Conservation (phyloP, 2,329 filamentous ascomycete species). For the Ophiostoma fasciatum region DNA sequence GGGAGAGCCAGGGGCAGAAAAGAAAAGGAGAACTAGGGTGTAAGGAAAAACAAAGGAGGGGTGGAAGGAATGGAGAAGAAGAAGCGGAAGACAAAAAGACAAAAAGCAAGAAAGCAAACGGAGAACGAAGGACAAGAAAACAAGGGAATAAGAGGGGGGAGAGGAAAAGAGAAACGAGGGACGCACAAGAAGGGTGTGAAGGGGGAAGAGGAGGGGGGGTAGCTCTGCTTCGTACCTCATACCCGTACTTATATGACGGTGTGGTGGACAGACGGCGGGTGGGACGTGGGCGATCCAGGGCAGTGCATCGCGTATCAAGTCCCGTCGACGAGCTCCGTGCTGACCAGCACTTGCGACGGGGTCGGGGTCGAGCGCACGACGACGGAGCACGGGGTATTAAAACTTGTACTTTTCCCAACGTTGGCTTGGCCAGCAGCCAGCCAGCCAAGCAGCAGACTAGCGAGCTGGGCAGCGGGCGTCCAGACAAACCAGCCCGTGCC, state of each 20-base stretch:
- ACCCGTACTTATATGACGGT: neutral
- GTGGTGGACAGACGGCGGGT: neutral
- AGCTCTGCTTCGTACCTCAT: too few relatives aligned
- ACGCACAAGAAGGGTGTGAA: neutral
- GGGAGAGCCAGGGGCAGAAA: conserved; percentile 5
- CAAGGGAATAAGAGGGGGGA: neutral
- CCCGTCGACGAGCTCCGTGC: conserved; percentile 7
- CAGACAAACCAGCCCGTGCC: too few relatives aligned
- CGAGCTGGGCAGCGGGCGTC: too few relatives aligned
- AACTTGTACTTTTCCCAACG: too few relatives aligned
- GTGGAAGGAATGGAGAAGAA: neutral
- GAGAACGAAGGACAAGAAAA: neutral
- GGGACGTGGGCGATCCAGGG: conserved; percentile 12
- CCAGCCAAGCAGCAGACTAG: too few relatives aligned
- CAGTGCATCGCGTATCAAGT: conserved; percentile 19
- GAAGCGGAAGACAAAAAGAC: neutral
- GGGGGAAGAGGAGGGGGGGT: neutral
- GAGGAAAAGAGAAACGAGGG: neutral
- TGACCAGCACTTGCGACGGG: conserved; percentile 17
- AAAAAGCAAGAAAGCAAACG: too few relatives aligned
- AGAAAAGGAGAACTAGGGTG: neutral
- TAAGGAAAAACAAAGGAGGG: too few relatives aligned
- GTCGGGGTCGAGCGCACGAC: too few relatives aligned
- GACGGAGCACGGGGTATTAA: too few relatives aligned
- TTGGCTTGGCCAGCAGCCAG: too few relatives aligned